phyloP scores from a whole-genome alignment of 352 stramenopile genomes.

The Phytophthora macrochlamydospora region DNA sequence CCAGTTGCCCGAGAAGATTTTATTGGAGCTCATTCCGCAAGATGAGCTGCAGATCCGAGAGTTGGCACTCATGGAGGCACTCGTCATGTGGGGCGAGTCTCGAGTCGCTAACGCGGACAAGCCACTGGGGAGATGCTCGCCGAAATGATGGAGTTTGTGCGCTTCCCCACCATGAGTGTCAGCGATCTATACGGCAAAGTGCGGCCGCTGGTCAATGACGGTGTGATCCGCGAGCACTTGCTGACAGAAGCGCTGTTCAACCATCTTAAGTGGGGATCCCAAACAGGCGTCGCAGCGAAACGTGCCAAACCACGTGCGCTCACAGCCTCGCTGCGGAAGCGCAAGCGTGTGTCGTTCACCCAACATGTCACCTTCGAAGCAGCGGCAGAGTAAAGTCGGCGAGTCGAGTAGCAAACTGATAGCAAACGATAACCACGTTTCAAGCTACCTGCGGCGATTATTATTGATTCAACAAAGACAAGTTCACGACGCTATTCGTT shows the following conservation, averaged over 20 bases:
- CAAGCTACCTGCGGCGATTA: too few species aligned
- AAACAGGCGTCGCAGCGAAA: conserved; percentile 59
- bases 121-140: conserved; percentile 55
- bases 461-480: too few species aligned
- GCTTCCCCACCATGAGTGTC: conserved; percentile 89
- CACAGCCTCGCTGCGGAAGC: conserved; percentile 70
- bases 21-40: conserved; percentile 80
- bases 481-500: not conserved
- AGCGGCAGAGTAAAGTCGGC: conserved; percentile 1
- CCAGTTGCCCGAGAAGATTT: conserved; percentile 79
- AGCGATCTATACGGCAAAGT: conserved; percentile 88
- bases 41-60: conserved; percentile 89
- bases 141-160: conserved; percentile 85
- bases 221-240: conserved; percentile 69
- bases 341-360: conserved; percentile 89
- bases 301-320: conserved; percentile 70
- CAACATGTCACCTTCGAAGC: conserved; percentile 87
- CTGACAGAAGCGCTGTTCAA: conserved; percentile 87
- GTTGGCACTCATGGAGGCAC: conserved; percentile 73
- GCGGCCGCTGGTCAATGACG: conserved; percentile 66
- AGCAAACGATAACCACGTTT: not conserved
- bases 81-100: conserved; percentile 82
- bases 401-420: too few species aligned
- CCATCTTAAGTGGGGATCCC: conserved; percentile 85
- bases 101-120: conserved; percentile 55